These are phyloP conservation scores for Trichophyton verrucosum DNA, from an alignment of 2,329 filamentous ascomycete genomes.

Conservation along the genomic window DNA sequence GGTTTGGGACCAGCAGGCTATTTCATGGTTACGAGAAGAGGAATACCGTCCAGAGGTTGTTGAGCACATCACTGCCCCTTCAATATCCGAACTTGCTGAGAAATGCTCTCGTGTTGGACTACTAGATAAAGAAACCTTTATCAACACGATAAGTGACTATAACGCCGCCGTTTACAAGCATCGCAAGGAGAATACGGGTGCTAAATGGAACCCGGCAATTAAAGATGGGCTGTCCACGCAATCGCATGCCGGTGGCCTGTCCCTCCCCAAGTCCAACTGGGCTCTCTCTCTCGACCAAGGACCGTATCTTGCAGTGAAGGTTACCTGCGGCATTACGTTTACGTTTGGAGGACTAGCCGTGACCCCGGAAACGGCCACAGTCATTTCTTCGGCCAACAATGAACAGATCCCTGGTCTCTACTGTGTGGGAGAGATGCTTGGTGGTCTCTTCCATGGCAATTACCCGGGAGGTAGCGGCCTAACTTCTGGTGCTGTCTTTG, in stretches of 20 bases:
- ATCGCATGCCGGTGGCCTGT: slow-evolving; percentile 33
- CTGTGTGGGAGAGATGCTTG: slow-evolving; percentile 54
- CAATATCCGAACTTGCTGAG: slow-evolving; percentile 45
- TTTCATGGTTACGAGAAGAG: slow-evolving; percentile 44
- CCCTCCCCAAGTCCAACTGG: slow-evolving; percentile 53
- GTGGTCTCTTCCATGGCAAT: slow-evolving; percentile 51
- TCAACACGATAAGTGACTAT: slow-evolving; percentile 43
- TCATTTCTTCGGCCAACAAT: slow-evolving; percentile 38
- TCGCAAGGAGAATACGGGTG: slow-evolving; percentile 33
- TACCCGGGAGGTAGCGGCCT: slow-evolving; percentile 53
- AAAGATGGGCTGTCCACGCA: slow-evolving; percentile 52
- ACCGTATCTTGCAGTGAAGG: slow-evolving; percentile 52
- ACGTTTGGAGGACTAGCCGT: slow-evolving; percentile 54
- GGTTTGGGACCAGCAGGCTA: slow-evolving; percentile 47
- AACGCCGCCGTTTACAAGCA: slow-evolving; percentile 45
- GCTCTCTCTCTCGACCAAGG: slow-evolving; percentile 44
- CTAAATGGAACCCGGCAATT: slow-evolving; percentile 46
- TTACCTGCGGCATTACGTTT: slow-evolving; percentile 55
- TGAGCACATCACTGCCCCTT: slow-evolving; percentile 38
- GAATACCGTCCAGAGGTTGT: slow-evolving; percentile 51
- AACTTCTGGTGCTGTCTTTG: slow-evolving; percentile 47
- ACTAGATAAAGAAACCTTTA: slow-evolving; percentile 34
- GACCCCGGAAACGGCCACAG: slow-evolving; percentile 41
- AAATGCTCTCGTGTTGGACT: slow-evolving; percentile 39
- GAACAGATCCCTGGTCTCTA: slow-evolving; percentile 44